Evolutionary conservation across 2,329 filamentous ascomycete genomes (phyloP).

Genomic region (Fusarium aywerte): DNA sequence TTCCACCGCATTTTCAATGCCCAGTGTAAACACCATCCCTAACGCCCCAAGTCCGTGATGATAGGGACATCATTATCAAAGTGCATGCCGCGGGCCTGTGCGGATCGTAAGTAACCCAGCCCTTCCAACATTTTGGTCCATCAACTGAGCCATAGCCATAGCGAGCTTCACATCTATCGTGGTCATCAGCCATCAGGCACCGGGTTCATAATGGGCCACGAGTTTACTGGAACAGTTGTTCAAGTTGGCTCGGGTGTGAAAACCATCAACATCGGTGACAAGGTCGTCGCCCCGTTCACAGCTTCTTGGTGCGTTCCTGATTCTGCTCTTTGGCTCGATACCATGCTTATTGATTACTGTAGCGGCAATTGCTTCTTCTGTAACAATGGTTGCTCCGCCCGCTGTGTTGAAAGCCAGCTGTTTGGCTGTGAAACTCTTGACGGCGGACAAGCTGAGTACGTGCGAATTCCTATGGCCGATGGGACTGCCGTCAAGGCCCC

Average conservation of each 20-base stretch:
- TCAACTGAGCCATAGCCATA: constrained; percentile 49
- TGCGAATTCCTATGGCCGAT: constrained; percentile 83
- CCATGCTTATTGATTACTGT: constrained; percentile 3
- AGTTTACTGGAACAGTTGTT: constrained; percentile 82
- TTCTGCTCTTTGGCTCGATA: not conserved
- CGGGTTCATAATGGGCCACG: constrained; percentile 79
- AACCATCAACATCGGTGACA: constrained; percentile 77
- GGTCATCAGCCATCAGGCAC: constrained; percentile 78
- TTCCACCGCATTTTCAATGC: not conserved
- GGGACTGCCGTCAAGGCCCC: constrained; percentile 79
- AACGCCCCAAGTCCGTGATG: constrained; percentile 65
- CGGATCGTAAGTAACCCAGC: constrained; percentile 74
- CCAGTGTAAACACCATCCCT: constrained; percentile 4
- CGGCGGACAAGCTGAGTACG: constrained; percentile 84
- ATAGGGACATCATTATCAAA: constrained; percentile 83
- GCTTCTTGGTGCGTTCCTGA: constrained; percentile 71
- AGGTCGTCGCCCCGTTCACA: constrained; percentile 86
- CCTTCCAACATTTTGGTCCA: not conserved
- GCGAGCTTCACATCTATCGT: constrained; percentile 87
- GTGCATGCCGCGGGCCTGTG: constrained; percentile 86
- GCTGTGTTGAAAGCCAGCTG: constrained; percentile 75
- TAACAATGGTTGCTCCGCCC: constrained; percentile 77
- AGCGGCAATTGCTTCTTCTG: constrained; percentile 84
- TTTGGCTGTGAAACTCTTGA: constrained; percentile 78
- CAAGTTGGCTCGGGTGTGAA: constrained; percentile 75